phyloP scores from a whole-genome alignment of 2,329 filamentous ascomycete species.

The Dothistroma pini region DNA sequence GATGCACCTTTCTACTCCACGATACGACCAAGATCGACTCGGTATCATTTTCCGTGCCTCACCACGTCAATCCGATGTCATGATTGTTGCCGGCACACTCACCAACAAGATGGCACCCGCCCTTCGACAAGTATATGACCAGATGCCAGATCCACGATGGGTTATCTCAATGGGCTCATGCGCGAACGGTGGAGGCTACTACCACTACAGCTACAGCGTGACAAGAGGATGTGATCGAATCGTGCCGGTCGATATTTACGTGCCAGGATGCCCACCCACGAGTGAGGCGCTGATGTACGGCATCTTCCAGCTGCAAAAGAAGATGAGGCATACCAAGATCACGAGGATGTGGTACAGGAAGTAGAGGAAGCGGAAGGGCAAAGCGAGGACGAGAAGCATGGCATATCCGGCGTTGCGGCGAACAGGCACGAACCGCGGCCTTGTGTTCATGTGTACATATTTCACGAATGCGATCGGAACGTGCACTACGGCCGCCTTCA shows the following conservation, averaged over 20 bases:
- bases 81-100: slow-evolving; percentile 91
- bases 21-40: slow-evolving; percentile 83
- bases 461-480: not conserved
- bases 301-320: slow-evolving; percentile 72
- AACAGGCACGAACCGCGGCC: slow-evolving; percentile 10
- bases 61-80: slow-evolving; percentile 82
- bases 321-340: slow-evolving; percentile 60
- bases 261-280: slow-evolving; percentile 64
- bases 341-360: slow-evolving; percentile 56
- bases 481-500: not conserved
- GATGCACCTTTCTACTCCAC: slow-evolving; percentile 86
- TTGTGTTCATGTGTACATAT: slow-evolving; percentile 25
- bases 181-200: slow-evolving; percentile 78
- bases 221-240: slow-evolving; percentile 72
- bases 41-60: slow-evolving; percentile 90
- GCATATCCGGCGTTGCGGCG: slow-evolving; percentile 20
- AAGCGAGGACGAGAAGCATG: not conserved
- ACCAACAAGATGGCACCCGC: slow-evolving; percentile 95
- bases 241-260: slow-evolving; percentile 75
- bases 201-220: slow-evolving; percentile 77
- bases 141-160: slow-evolving; percentile 89
- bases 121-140: slow-evolving; percentile 82
- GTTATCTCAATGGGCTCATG: slow-evolving; percentile 80
- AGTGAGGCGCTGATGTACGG: slow-evolving; percentile 54
- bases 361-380: slow-evolving; percentile 25